Conservation (phyloP, 768 basidiomycete species). For the Pleurotus ostreatus region DNA sequence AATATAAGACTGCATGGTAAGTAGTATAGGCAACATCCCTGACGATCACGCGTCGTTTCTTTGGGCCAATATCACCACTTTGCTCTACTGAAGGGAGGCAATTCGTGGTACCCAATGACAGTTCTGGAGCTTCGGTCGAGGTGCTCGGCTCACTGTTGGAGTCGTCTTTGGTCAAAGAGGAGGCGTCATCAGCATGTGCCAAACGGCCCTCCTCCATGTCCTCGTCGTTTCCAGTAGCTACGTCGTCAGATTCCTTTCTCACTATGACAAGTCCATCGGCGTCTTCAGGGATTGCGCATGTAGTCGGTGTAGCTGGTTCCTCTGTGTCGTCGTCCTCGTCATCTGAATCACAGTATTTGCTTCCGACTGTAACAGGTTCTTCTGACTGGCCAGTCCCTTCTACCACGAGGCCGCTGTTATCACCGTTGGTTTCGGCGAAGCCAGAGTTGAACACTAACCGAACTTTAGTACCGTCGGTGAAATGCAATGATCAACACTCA, state of each 20-base stretch:
- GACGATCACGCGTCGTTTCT: conserved; percentile 35
- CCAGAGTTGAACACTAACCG: conserved; percentile 66
- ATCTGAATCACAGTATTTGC: conserved; percentile 50
- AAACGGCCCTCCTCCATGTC: conserved; percentile 13
- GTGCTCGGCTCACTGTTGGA: no score
- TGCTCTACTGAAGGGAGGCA: background rate
- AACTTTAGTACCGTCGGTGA: background rate
- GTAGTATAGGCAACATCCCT: conserved; percentile 46
- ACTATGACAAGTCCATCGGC: no score
- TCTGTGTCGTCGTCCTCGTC: conserved; percentile 25
- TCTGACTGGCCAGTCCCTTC: background rate
- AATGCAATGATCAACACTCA: conserved; percentile 19
- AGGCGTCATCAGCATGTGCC: background rate
- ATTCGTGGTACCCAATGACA: no score
- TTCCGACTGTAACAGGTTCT: conserved; percentile 26
- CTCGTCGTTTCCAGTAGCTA: conserved; percentile 43
- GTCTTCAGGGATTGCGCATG: no score
- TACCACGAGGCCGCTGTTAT: conserved; percentile 4
- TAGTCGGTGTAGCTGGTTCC: background rate
- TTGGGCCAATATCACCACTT: conserved; percentile 6
- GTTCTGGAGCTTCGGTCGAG: no score
- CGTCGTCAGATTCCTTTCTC: no score
- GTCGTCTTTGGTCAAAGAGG: no score
- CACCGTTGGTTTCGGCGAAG: conserved; percentile 55
- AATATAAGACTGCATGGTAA: conserved; percentile 58